Evolutionary conservation across 2,329 filamentous ascomycete genomes (phyloP).

Genomic region (Botrytis medusae): DNA sequence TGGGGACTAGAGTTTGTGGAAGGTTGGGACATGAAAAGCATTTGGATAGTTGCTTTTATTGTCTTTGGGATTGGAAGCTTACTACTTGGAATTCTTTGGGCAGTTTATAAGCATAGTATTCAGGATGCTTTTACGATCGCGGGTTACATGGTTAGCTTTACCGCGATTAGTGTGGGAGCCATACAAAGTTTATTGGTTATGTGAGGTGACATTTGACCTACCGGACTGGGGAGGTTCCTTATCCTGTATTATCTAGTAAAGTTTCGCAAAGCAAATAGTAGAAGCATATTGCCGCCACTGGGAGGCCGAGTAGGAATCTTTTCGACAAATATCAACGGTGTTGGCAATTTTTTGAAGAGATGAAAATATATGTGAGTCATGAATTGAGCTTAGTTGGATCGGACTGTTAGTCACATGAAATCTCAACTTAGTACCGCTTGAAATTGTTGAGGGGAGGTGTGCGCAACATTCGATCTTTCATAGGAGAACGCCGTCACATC

Average conservation of each 20-base stretch:
- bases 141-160: slow-evolving; percentile 30
- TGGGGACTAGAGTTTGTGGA: slow-evolving; percentile 33
- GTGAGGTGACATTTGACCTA: slow-evolving; percentile 3
- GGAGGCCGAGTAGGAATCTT: background rate
- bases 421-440: background rate
- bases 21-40: slow-evolving; percentile 28
- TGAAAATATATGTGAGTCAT: background rate
- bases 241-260: background rate
- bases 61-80: slow-evolving; percentile 29
- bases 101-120: slow-evolving; percentile 25
- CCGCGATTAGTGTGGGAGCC: slow-evolving; percentile 27
- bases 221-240: background rate
- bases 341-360: background rate
- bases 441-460: background rate
- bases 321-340: background rate
- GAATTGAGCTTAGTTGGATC: background rate
- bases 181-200: slow-evolving; percentile 38
- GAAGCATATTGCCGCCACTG: background rate
- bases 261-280: background rate
- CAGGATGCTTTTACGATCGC: slow-evolving; percentile 32
- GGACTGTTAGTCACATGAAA: background rate
- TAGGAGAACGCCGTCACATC: background rate
- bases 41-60: slow-evolving; percentile 27
- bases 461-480: background rate
- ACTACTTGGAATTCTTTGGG: slow-evolving; percentile 27